A percentile compares a stretch with the other conserved stretches of the same genome.
phyloP scores from a whole-genome alignment of 179 eudicot species.

The Silene coronaria region DNA sequence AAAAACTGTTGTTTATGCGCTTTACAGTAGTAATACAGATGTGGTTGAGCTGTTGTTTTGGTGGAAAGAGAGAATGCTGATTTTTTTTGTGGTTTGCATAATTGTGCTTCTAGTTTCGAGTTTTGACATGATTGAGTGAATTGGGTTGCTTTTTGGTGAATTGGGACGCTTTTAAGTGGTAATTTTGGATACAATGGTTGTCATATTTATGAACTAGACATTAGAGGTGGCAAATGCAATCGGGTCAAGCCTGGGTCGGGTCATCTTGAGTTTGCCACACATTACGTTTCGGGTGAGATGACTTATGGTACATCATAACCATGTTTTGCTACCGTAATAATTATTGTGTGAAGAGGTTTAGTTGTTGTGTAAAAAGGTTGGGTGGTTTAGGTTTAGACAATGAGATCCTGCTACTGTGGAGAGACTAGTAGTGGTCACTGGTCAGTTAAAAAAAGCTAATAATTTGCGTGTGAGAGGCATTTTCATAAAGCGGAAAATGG shows the following conservation, averaged over 20 bases:
- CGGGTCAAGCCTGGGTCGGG: no score
- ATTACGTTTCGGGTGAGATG: not conserved
- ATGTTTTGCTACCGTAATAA: no score
- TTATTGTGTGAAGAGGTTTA: not conserved
- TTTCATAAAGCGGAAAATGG: not conserved
- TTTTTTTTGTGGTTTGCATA: not conserved
- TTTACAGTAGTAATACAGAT: constrained; percentile 1
- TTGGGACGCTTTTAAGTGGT: not conserved
- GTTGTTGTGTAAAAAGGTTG: not conserved
- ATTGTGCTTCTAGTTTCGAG: not conserved
- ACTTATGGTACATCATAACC: not conserved
- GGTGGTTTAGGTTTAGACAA: not conserved
- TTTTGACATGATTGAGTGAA: constrained; percentile 6
- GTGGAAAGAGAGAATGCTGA: not conserved
- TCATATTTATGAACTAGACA: not conserved
- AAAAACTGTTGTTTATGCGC: no score
- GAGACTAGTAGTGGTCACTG: not conserved
- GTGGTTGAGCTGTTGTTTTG: constrained; percentile 13
- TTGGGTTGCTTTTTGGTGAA: constrained; percentile 16
- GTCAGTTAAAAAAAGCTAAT: not conserved
- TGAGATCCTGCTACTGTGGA: not conserved
- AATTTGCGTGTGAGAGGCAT: not conserved
- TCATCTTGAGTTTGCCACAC: no score
- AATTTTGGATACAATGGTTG: constrained; percentile 1
- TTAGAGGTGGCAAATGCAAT: no score